A percentile compares a stretch with the other conserved stretches of the same genome.
Evolutionary conservation across 305 asterid genomes (phyloP).

Genomic region (Fraxinus greggii): DNA sequence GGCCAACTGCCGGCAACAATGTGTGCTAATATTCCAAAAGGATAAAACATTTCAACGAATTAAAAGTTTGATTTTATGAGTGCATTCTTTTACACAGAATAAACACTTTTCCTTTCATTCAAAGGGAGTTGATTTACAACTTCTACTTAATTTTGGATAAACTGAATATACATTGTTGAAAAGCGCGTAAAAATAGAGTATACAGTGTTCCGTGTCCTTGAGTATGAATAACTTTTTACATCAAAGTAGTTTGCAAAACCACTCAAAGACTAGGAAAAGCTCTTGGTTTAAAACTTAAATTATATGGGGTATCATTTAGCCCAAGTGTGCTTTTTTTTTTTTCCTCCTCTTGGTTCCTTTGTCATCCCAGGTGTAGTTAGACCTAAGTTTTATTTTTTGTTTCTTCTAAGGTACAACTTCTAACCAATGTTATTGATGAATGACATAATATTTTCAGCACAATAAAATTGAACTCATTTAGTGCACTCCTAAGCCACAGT

Average conservation of each 20-base stretch:
- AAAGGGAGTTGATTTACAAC: background rate
- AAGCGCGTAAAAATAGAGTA: background rate
- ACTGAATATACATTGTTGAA: background rate
- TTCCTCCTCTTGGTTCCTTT: background rate
- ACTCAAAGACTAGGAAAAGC: background rate
- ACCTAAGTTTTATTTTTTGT: background rate
- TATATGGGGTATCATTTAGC: background rate
- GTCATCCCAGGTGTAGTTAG: background rate
- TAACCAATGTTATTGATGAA: background rate
- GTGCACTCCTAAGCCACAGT: background rate
- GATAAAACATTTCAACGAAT: background rate
- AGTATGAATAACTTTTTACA: background rate
- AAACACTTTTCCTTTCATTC: constrained; percentile 1
- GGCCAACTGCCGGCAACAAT: constrained; percentile 58
- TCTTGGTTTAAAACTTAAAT: background rate
- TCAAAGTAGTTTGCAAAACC: background rate
- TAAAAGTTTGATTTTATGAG: background rate
- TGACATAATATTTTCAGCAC: background rate
- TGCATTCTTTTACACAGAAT: constrained; percentile 8
- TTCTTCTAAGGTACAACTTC: background rate
- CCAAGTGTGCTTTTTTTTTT: background rate
- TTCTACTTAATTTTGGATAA: background rate
- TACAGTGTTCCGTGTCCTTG: background rate
- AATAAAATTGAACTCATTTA: background rate
- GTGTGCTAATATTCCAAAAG: constrained; percentile 12